phyloP scores from a whole-genome alignment of 352 stramenopile genomes.

The Phytopythium montanum region DNA sequence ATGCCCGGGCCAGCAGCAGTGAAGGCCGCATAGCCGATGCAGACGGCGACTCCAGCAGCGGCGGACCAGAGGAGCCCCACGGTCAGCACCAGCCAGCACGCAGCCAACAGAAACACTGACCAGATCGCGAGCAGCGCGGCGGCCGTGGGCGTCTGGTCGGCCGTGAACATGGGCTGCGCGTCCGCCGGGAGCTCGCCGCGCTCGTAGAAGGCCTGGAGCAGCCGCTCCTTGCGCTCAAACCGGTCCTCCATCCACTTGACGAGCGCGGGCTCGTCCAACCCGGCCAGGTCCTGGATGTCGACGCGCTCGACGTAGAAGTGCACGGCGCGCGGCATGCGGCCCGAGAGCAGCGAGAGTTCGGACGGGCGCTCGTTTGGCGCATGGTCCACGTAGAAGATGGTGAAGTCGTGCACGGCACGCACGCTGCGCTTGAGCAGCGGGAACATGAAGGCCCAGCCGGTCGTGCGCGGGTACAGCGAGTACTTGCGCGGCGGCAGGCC shows the following conservation, averaged over 20 bases:
- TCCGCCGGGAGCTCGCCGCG: conserved; percentile 39
- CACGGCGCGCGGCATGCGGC: conserved; percentile 52
- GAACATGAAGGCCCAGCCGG: conserved; percentile 76
- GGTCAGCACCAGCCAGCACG: conserved; percentile 20
- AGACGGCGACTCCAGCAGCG: conserved; percentile 16
- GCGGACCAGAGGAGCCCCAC: conserved; percentile 26
- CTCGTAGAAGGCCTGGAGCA: conserved; percentile 67
- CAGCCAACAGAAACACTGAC: conserved; percentile 31
- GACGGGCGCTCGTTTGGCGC: conserved; percentile 55
- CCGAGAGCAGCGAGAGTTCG: conserved; percentile 56
- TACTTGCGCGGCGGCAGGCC: conserved; percentile 40
- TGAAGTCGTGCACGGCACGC: conserved; percentile 76
- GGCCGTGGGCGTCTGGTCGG: conserved; percentile 24
- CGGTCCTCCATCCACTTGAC: conserved; percentile 55
- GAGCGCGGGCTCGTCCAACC: conserved; percentile 38
- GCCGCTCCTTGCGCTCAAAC: conserved; percentile 62
- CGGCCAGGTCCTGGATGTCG: conserved; percentile 33
- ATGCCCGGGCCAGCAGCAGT: conserved; percentile 40
- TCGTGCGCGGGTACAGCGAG: conserved; percentile 76
- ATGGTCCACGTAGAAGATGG: conserved; percentile 80
- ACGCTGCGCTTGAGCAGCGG: conserved; percentile 50
- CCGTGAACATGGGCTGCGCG: conserved; percentile 42
- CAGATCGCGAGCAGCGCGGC: conserved; percentile 48
- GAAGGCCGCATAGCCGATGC: conserved; percentile 25
- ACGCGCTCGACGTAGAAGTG: conserved; percentile 73